A percentile compares a stretch with the other conserved stretches of the same genome.
These are phyloP conservation scores for Phytophthora macrochlamydospora DNA, from an alignment of 352 stramenopile species.

Conservation along the genomic window DNA sequence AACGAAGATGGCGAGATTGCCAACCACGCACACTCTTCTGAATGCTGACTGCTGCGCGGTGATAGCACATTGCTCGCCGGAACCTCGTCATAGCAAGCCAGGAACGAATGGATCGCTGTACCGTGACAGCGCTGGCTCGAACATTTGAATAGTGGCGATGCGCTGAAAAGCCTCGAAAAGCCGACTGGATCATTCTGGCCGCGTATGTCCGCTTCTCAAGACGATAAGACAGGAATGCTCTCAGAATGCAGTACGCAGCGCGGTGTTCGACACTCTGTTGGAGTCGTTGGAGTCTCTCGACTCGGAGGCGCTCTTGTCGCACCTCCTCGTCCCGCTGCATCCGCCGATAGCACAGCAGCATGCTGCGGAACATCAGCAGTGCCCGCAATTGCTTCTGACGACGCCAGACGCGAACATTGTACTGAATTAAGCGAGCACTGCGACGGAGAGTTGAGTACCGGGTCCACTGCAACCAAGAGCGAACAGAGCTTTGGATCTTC, in stretches of 20 bases:
- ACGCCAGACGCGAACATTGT: constrained; percentile 47
- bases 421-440: constrained; percentile 36
- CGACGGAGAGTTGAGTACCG: constrained; percentile 19
- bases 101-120: constrained; percentile 25
- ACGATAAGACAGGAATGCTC: constrained; percentile 25
- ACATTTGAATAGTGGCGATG: constrained; percentile 24
- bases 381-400: constrained; percentile 37
- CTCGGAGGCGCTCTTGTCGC: constrained; percentile 28
- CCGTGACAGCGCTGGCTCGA: constrained; percentile 8
- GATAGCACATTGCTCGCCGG: constrained; percentile 17
- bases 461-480: constrained; percentile 19
- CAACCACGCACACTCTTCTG: constrained; percentile 56
- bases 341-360: constrained; percentile 37
- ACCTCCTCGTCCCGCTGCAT: constrained; percentile 38
- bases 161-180: constrained; percentile 29
- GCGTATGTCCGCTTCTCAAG: constrained; percentile 28
- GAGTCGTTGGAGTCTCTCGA: constrained; percentile 24
- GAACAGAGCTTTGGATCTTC: constrained; percentile 38
- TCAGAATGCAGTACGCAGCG: constrained; percentile 40
- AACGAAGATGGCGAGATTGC: constrained; percentile 31
- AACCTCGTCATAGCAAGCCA: constrained; percentile 23
- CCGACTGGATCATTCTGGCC: constrained; percentile 32
- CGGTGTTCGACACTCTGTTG: constrained; percentile 35
- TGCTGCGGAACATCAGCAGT: constrained; percentile 35
- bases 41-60: constrained; percentile 40